Conservation (phyloP, 331 rosid genomes). For the Malus hybrid region DNA sequence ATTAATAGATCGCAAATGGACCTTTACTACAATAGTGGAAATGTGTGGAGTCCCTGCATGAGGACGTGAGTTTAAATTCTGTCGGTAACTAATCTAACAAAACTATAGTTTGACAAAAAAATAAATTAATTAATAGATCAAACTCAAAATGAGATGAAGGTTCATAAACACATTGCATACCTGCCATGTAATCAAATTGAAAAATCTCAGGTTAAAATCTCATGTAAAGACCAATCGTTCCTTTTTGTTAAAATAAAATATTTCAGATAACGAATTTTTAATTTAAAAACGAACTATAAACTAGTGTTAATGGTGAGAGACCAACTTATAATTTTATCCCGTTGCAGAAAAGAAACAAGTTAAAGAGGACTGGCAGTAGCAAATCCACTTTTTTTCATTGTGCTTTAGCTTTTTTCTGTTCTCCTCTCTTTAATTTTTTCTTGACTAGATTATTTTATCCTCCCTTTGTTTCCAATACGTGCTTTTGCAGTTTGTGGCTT, state of each 20-base stretch:
- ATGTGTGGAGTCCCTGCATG: accelerated
- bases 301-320: background rate
- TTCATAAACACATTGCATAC: too few relatives aligned
- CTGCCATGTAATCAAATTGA: background rate
- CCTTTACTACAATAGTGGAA: too few relatives aligned
- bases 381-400: background rate
- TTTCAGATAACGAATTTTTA: background rate
- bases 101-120: too few relatives aligned
- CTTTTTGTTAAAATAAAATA: background rate
- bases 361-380: background rate
- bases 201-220: background rate
- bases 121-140: too few relatives aligned
- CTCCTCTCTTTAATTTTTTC: background rate
- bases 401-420: constrained; percentile 13
- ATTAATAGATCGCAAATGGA: too few relatives aligned
- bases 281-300: too few relatives aligned
- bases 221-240: too few relatives aligned
- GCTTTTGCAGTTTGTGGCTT: background rate
- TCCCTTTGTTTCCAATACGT: background rate
- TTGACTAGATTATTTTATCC: background rate
- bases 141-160: too few relatives aligned
- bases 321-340: background rate
- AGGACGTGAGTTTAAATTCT: too few relatives aligned
- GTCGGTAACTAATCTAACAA: too few relatives aligned
- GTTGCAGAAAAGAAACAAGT: background rate